Percentiles rank a stretch among this genome's conserved stretches.
Conservation (phyloP, 192 early-diverging fungal species). For the Podila minutissima region DNA sequence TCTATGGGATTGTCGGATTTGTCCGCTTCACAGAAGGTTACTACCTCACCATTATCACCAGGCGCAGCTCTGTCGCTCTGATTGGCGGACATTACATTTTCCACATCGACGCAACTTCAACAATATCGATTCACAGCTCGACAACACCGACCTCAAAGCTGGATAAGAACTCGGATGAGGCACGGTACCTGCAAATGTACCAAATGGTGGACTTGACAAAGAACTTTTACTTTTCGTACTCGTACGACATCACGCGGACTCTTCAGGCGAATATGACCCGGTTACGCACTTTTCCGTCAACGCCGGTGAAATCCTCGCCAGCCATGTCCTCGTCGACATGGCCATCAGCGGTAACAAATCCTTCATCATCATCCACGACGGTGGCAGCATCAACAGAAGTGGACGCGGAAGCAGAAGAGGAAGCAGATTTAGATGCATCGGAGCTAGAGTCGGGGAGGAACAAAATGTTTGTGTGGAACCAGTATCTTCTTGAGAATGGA, state of each 20-base stretch:
- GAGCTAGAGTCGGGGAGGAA: constrained; percentile 54
- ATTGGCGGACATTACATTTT: constrained; percentile 96
- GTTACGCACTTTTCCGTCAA: constrained; percentile 12
- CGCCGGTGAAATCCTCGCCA: not conserved
- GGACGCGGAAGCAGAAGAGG: not conserved
- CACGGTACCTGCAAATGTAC: constrained; percentile 84
- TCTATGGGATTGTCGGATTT: constrained; percentile 88
- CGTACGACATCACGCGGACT: constrained; percentile 94
- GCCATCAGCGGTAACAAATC: not conserved
- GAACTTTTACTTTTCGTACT: constrained; percentile 98
- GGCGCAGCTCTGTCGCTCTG: constrained; percentile 85
- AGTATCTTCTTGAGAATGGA: constrained; percentile 72
- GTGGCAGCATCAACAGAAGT: not conserved
- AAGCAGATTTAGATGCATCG: too few species aligned
- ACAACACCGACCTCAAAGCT: constrained; percentile 64
- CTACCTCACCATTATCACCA: constrained; percentile 90
- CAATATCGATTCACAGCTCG: constrained; percentile 70
- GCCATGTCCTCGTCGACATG: too few species aligned
- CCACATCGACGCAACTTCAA: constrained; percentile 91
- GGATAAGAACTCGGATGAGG: constrained; percentile 81
- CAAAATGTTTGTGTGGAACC: constrained; percentile 98
- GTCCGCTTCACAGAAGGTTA: constrained; percentile 92
- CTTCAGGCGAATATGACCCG: constrained; percentile 91
- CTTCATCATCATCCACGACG: constrained; percentile 22
- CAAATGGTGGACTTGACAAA: constrained; percentile 92